Evolutionary conservation across 2,329 filamentous ascomycete species (phyloP).

Genomic region (Xylaria polymorpha): DNA sequence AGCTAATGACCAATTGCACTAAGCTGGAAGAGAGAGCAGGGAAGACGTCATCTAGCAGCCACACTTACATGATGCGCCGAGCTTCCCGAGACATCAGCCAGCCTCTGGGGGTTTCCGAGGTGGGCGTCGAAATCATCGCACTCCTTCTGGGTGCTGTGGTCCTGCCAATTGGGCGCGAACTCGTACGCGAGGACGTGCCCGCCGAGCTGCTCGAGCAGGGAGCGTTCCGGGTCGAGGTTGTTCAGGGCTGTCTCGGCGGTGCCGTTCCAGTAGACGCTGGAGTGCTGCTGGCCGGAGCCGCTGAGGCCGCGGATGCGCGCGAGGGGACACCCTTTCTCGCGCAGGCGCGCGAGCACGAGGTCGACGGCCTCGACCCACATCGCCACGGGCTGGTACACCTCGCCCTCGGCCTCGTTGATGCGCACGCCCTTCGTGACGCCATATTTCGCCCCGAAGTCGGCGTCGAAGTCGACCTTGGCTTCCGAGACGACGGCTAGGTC

Average conservation of each 20-base stretch:
- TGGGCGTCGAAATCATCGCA: conserved; percentile 86
- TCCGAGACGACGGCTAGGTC: conserved; percentile 83
- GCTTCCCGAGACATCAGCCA: conserved; percentile 88
- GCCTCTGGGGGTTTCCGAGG: conserved; percentile 72
- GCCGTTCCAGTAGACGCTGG: conserved; percentile 91
- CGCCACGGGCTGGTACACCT: conserved; percentile 92
- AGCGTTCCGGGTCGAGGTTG: conserved; percentile 67
- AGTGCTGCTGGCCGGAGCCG: conserved; percentile 96
- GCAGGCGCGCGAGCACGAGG: conserved; percentile 80
- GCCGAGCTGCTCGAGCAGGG: conserved; percentile 78
- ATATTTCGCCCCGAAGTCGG: conserved; percentile 79
- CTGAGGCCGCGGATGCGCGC: conserved; percentile 81
- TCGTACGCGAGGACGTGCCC: conserved; percentile 79
- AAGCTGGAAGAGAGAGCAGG: too few relatives aligned
- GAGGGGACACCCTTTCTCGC: conserved; percentile 77
- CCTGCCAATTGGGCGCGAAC: conserved; percentile 97
- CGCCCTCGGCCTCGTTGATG: conserved; percentile 81
- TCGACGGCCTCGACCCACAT: conserved; percentile 96
- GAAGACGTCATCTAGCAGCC: neutral
- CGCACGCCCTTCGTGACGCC: conserved; percentile 88
- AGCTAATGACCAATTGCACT: neutral
- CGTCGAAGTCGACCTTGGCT: conserved; percentile 95
- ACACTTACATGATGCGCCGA: conserved; percentile 87
- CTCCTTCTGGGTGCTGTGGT: conserved; percentile 91
- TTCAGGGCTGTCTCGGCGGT: conserved; percentile 74